Conservation (phyloP, 2,329 filamentous ascomycete genomes). For the Dothistroma septosporum region DNA sequence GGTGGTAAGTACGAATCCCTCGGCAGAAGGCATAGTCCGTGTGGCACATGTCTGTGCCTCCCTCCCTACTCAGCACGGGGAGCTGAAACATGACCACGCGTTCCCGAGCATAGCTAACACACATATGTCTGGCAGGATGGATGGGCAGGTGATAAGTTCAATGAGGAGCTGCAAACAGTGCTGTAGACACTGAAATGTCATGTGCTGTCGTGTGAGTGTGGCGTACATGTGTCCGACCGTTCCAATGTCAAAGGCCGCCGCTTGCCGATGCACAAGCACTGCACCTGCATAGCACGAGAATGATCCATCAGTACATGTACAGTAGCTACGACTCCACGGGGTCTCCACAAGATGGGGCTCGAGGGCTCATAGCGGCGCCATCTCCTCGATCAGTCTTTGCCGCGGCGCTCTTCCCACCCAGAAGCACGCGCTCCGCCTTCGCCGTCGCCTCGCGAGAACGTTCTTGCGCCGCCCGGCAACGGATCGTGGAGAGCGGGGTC, state of each 20-base stretch:
- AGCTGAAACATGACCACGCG: not conserved
- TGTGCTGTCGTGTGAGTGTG: not conserved
- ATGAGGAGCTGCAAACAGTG: not conserved
- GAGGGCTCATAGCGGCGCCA: not conserved
- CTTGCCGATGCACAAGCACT: not conserved
- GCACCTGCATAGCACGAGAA: not conserved
- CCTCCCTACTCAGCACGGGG: not conserved
- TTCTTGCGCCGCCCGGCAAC: not conserved
- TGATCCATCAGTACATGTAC: too few species aligned
- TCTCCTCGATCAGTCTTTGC: not conserved
- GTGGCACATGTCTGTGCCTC: not conserved
- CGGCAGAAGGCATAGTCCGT: not conserved
- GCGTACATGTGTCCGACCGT: not conserved
- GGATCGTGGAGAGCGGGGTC: not conserved
- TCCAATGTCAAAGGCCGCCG: not conserved
- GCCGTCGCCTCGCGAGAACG: not conserved
- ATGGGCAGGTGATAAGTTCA: not conserved
- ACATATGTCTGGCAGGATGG: not conserved
- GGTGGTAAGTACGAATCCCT: constrained; percentile 51
- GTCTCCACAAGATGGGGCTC: not conserved
- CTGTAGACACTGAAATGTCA: not conserved
- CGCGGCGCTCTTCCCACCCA: not conserved
- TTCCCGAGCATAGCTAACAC: not conserved
- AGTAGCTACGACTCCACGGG: not conserved
- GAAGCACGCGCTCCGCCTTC: not conserved